These are phyloP conservation scores for Trichosanthes truncata DNA, from an alignment of 306 rosid species.

Conservation along the genomic window DNA sequence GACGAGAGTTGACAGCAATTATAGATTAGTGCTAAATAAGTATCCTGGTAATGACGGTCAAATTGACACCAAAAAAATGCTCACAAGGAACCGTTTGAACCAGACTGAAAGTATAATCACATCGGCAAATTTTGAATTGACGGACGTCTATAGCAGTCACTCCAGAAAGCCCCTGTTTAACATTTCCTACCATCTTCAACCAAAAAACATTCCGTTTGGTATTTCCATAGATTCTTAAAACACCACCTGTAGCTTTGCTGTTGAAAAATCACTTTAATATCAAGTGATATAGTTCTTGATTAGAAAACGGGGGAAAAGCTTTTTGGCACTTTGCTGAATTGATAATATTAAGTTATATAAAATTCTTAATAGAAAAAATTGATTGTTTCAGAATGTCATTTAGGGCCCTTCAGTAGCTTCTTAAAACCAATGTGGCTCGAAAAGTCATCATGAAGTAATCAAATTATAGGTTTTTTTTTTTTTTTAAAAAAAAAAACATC, in stretches of 20 bases:
- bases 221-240: background rate
- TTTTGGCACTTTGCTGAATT: too few relatives aligned
- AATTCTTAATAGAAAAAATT: too few relatives aligned
- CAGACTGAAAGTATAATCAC: background rate
- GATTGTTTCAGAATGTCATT: too few relatives aligned
- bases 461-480: too few relatives aligned
- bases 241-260: background rate
- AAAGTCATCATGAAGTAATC: too few relatives aligned
- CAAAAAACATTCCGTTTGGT: background rate
- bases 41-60: background rate
- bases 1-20: background rate
- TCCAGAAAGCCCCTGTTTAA: background rate
- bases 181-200: background rate
- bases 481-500: background rate
- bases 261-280: background rate
- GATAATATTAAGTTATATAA: too few relatives aligned
- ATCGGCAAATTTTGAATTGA: background rate
- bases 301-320: background rate
- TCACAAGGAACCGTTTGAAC: background rate
- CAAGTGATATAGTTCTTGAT: background rate
- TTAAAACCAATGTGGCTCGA: too few relatives aligned
- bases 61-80: background rate
- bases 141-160: background rate
- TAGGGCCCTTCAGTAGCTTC: too few relatives aligned
- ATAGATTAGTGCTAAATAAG: background rate